Conservation (phyloP, 495 filamentous ascomycete genomes). For the Amphirosellinia nigrospora region DNA sequence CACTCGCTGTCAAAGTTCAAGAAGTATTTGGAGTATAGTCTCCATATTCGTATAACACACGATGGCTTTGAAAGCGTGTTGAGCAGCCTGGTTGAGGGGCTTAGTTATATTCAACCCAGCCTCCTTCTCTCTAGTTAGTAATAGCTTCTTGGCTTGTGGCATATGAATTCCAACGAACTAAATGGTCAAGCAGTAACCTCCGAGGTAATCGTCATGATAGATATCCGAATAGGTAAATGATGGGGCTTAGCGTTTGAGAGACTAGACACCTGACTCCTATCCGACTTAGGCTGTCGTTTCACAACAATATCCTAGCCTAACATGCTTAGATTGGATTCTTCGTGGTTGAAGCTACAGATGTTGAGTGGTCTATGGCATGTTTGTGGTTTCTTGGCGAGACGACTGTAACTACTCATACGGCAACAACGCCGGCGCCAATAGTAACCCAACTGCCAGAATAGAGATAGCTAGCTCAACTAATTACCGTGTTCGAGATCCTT, state of each 20-base stretch:
- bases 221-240: background rate
- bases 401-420: background rate
- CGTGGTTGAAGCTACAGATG: background rate
- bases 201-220: conserved; percentile 1
- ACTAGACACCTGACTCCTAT: background rate
- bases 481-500: conserved; percentile 10
- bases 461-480: background rate
- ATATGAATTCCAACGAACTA: background rate
- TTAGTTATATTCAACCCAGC: background rate
- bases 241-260: background rate
- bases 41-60: background rate
- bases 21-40: background rate
- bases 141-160: background rate
- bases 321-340: background rate
- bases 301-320: background rate
- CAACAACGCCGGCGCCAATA: background rate
- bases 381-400: background rate
- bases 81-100: background rate
- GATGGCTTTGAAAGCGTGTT: background rate
- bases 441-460: conserved; percentile 6
- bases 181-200: background rate
- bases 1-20: background rate
- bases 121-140: background rate
- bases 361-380: background rate
- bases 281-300: background rate